Conservation (phyloP, 2,329 filamentous ascomycete genomes). For the Trichoderma gracile region DNA sequence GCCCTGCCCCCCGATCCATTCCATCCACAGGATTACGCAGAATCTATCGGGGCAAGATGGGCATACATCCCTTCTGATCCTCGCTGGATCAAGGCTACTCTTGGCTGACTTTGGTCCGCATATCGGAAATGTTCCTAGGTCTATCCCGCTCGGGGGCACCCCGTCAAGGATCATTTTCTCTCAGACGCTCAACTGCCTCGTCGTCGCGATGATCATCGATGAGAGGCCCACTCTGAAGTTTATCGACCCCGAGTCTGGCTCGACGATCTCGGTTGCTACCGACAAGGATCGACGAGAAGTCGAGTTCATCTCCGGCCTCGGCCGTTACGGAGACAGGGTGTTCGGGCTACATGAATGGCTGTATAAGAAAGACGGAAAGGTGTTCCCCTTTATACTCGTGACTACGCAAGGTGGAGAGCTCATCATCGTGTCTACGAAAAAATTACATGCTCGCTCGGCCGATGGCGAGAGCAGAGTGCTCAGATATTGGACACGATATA, state of each 20-base stretch:
- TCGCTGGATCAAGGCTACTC: conserved; percentile 53
- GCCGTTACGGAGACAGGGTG: conserved; percentile 58
- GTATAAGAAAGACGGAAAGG: conserved; percentile 56
- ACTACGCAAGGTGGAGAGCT: conserved; percentile 57
- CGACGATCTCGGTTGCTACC: conserved; percentile 50
- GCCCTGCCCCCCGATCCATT: conserved; percentile 50
- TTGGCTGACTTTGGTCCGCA: conserved; percentile 53
- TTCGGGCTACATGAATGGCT: conserved; percentile 65
- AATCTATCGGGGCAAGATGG: conserved; percentile 43
- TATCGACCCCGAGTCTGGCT: conserved; percentile 57
- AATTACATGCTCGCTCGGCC: conserved; percentile 25
- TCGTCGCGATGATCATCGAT: conserved; percentile 52
- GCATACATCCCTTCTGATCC: conserved; percentile 49
- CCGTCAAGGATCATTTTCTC: conserved; percentile 59
- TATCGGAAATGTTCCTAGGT: conserved; percentile 51
- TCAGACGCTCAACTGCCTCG: conserved; percentile 50
- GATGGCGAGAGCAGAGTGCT: conserved; percentile 36
- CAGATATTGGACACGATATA: conserved; percentile 57
- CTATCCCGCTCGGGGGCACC: conserved; percentile 49
- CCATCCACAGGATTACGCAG: conserved; percentile 46
- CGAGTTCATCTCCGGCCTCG: conserved; percentile 57
- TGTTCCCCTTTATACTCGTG: conserved; percentile 64
- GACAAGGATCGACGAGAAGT: conserved; percentile 45
- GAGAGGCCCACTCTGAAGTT: conserved; percentile 55
- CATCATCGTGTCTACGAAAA: conserved; percentile 55